phyloP scores from a whole-genome alignment of 805 yeast genomes.

The Zygoascus tannicola region DNA sequence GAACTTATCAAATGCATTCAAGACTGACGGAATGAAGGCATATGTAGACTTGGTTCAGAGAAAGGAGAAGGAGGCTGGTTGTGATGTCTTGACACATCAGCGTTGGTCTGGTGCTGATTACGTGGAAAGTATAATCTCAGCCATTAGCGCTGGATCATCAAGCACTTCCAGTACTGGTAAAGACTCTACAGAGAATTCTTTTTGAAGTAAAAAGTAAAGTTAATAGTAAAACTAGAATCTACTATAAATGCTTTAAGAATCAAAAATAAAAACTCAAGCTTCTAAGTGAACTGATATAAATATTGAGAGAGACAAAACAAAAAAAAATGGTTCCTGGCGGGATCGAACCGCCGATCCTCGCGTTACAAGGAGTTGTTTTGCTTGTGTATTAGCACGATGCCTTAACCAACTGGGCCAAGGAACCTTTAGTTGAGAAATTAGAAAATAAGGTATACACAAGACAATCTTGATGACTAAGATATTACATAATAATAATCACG shows the following conservation, averaged over 20 bases:
- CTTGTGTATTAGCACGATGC: slow-evolving; percentile 22
- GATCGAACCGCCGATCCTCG: slow-evolving; percentile 25
- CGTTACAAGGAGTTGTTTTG: slow-evolving; percentile 19
- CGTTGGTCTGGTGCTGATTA: slow-evolving; percentile 57
- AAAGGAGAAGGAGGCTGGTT: slow-evolving; percentile 35
- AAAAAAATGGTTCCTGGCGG: slow-evolving; percentile 22
- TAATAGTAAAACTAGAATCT: background rate
- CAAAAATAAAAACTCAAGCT: background rate
- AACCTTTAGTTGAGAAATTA: slow-evolving; percentile 12
- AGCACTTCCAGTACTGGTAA: slow-evolving; percentile 37
- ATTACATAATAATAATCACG: too few relatives aligned
- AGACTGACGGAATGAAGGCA: slow-evolving; percentile 48
- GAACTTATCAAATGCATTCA: slow-evolving; percentile 41
- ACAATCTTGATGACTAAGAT: too few relatives aligned
- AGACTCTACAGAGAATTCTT: slow-evolving; percentile 34
- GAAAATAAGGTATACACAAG: too few relatives aligned
- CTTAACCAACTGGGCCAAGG: slow-evolving; percentile 24
- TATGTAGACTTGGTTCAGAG: slow-evolving; percentile 45
- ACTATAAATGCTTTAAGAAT: background rate
- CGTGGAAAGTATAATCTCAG: slow-evolving; percentile 36
- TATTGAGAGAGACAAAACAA: background rate
- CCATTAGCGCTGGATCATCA: slow-evolving; percentile 37
- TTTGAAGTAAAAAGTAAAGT: slow-evolving; percentile 5
- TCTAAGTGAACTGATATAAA: background rate
- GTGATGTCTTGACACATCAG: slow-evolving; percentile 52